These are phyloP conservation scores for Arthroderma sp. DNA, from an alignment of 2,329 filamentous ascomycete genomes.

Conservation along the genomic window DNA sequence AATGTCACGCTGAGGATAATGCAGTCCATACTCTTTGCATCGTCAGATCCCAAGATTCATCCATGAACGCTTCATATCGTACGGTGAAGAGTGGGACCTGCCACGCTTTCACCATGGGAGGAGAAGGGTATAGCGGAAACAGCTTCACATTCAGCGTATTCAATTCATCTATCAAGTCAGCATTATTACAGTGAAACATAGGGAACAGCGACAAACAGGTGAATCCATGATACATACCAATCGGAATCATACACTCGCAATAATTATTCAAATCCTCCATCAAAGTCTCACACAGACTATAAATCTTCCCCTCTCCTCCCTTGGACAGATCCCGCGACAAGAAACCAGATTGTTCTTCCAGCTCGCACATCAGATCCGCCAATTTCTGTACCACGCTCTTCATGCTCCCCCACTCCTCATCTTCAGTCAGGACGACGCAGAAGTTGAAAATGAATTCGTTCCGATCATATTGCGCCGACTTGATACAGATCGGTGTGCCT, in stretches of 20 bases:
- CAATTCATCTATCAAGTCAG: conserved; percentile 54
- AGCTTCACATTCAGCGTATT: conserved; percentile 96
- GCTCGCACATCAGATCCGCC: conserved; percentile 69
- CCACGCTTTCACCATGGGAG: conserved; percentile 68
- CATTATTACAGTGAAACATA: conserved; percentile 6
- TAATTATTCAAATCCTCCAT: conserved; percentile 94
- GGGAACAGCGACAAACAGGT: conserved; percentile 1
- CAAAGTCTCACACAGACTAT: conserved; percentile 67
- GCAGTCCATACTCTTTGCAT: conserved; percentile 32
- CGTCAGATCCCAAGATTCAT: conserved; percentile 43
- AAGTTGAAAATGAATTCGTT: conserved; percentile 99
- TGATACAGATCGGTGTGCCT: conserved; percentile 79
- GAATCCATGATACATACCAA: conserved; percentile 45
- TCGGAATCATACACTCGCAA: conserved; percentile 95
- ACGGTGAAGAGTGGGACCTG: conserved; percentile 73
- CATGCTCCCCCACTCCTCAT: conserved; percentile 61
- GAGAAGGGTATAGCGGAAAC: conserved; percentile 68
- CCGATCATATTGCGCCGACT: conserved; percentile 66
- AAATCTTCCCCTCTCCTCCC: conserved; percentile 39
- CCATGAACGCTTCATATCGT: conserved; percentile 38
- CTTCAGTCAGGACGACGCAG: conserved; percentile 62
- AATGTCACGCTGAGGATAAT: background rate
- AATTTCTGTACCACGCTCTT: conserved; percentile 77
- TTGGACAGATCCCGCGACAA: conserved; percentile 39
- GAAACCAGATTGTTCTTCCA: conserved; percentile 86